A percentile compares a stretch with the other conserved stretches of the same genome.
phyloP scores from a whole-genome alignment of 148 eudicot genomes.

The Chenopodium suecicum region DNA sequence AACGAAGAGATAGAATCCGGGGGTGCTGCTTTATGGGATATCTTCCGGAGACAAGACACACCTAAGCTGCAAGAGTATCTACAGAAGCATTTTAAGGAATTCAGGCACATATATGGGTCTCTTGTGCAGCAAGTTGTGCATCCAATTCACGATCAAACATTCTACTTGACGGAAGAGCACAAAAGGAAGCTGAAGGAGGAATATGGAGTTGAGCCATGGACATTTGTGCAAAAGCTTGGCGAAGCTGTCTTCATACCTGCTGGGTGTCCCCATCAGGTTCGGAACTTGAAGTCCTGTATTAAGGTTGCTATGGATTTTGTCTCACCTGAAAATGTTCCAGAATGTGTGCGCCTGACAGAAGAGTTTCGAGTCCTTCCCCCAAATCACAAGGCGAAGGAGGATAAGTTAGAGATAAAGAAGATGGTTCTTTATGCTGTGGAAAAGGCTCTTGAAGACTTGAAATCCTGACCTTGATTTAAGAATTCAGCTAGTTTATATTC shows the following conservation, averaged over 20 bases:
- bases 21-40: slow-evolving; percentile 70
- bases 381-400: slow-evolving; percentile 51
- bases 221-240: slow-evolving; percentile 54
- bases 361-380: slow-evolving; percentile 45
- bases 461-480: slow-evolving; percentile 19
- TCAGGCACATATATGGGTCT: slow-evolving; percentile 56
- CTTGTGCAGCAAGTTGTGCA: slow-evolving; percentile 50
- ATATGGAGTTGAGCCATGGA: slow-evolving; percentile 60
- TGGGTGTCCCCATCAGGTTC: slow-evolving; percentile 68
- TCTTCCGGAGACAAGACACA: slow-evolving; percentile 47
- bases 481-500: slow-evolving; percentile 3
- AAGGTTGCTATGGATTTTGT: slow-evolving; percentile 56
- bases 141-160: slow-evolving; percentile 57
- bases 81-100: slow-evolving; percentile 50
- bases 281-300: slow-evolving; percentile 57
- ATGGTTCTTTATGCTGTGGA: slow-evolving; percentile 43
- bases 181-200: slow-evolving; percentile 56
- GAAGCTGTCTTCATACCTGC: slow-evolving; percentile 64
- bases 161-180: slow-evolving; percentile 54
- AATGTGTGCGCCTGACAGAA: slow-evolving; percentile 46
- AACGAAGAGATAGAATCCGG: slow-evolving; percentile 23
- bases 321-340: slow-evolving; percentile 50
- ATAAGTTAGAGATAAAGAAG: slow-evolving; percentile 49
- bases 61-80: slow-evolving; percentile 53
- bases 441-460: slow-evolving; percentile 36